These are phyloP conservation scores for Diutina sp. DNA, from an alignment of 1,139 yeast genomes.

Conservation along the genomic window DNA sequence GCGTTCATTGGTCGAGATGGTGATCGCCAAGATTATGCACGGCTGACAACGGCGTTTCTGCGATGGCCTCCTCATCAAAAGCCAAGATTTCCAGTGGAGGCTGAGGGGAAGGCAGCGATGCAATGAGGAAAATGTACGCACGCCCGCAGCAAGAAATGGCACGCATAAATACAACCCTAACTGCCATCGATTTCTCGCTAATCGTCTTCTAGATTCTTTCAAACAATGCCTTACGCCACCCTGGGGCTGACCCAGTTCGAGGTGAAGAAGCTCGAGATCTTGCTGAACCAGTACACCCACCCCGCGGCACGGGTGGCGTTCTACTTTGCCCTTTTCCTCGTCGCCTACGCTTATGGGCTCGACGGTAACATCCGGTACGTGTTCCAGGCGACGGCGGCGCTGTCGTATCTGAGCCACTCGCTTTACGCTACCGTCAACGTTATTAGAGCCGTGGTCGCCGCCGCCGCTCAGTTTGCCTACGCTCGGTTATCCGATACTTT, in stretches of 20 bases:
- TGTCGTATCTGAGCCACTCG: slow-evolving; percentile 1
- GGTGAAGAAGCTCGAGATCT: slow-evolving; percentile 27
- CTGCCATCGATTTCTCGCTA: no score
- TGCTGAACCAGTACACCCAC: slow-evolving; percentile 19
- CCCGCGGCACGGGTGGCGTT: slow-evolving; percentile 17
- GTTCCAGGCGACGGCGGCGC: slow-evolving; percentile 9
- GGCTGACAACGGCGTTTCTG: no score
- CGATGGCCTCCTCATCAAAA: no score
- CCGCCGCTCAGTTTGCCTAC: neutral
- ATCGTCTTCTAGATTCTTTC: no score
- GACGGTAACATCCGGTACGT: slow-evolving; percentile 42
- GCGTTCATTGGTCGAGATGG: no score
- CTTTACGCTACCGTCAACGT: neutral
- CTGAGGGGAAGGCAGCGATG: no score
- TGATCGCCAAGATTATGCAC: no score
- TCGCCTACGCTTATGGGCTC: slow-evolving; percentile 57
- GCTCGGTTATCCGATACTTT: slow-evolving; percentile 1
- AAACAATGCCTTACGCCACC: neutral
- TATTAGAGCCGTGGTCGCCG: neutral
- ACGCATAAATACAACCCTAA: no score
- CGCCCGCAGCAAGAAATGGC: no score
- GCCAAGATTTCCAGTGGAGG: no score
- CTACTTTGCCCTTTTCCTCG: slow-evolving; percentile 40
- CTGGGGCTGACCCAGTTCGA: neutral
- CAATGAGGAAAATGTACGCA: no score